Evolutionary conservation across 441 rosid genomes (phyloP), one percentile per base, ranked within the genome.

Genomic region (Manihot esculenta): DNA sequence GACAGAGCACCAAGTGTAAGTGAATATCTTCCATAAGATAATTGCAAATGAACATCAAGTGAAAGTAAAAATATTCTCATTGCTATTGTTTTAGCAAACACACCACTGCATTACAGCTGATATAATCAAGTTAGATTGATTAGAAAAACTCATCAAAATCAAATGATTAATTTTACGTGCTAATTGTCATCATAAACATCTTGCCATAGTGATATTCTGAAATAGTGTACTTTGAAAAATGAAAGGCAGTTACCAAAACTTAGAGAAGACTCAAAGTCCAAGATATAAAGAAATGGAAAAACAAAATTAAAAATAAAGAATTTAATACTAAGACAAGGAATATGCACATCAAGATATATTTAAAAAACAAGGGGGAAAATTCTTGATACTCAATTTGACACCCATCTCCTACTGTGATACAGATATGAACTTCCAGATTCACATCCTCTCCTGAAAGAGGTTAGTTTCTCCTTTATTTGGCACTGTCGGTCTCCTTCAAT

Each of bases 1-100:
- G 60, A 96, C 99, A 58, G 99, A 96, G 82, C 98, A 96, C 74
- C 87, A 82, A 79, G 99, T 96, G 99, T 93, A 88, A 96, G 99
- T 82, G 38, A 71, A 62, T 23, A 17, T 38, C 51, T 63, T 63
- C 53, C 58, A 59, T 24, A 20, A 54, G 8, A 38, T 41, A 20
- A 44, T 53, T 72, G 44, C 10, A 7, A 42, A 62, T 26, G 15
- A 64, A 48, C 41, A 5, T 38, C 42, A 38, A 38, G 5, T 38
- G 42, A 5, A 38, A 38, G 7, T 5, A 38, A 38, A 38, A 38
- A 38, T 38, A 8, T 38, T 38, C 42, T 9, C 42, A 5, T 38
- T 1, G 7, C 8, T 38, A 38, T 38, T 1, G 8, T 38, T 9
- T 1, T 38, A 38, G 42, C 21, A 24, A 54, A 56, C 30, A n/a